Base-by-base conservation (phyloP, 2,329 filamentous ascomycete genomes). In the Colletotrichum sp. region DNA sequence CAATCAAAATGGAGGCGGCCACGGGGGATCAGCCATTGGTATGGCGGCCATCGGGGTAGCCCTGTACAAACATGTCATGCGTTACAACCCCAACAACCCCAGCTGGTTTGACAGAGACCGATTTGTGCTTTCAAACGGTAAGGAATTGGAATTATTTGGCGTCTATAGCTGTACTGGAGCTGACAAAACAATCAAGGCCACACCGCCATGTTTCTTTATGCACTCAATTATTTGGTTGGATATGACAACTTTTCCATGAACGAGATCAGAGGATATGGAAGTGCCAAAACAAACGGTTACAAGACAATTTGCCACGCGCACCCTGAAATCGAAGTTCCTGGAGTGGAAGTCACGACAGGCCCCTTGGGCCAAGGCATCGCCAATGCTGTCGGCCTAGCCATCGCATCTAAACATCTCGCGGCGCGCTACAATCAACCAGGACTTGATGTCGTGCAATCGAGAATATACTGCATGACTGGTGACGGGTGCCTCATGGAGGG, bases 11-110 rank as follows among this genome's bases (percentile, higher is more conserved):
- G 88, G 88, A 66, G 90, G 90, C 62, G 90, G 90, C 0, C 90
- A 92, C 79, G 90, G 90, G 7, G 72, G 75, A n/a, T 75, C 73
- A n/a, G 82, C 83, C 28, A 82, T 84, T 59, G 83, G 82, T 3
- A 85, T 84, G 83, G 83, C 83, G 9, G 82, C 83, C 5, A 84
- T 84, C 26, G 83, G 83, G 12, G 80, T 86, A 12, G 82, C 84
- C 0, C 81, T 93, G 5, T 93, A 87, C 86, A 92, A 90, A 79
- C 90, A 93, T 80, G 85, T 85, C 5, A 92, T 93, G 91, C 85
- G 85, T 34, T 93, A 91, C 77, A 86, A 89, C 2, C 90, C 91
- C 28, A 34, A 86, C 8, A 88, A 85, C 6, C 87, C 89, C 8
- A 81, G 86, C 36, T 92, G 84, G 78, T 91, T 92, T 83, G 90